A percentile compares a stretch with the other conserved stretches of the same genome.
These are phyloP conservation scores for Cerioporus squamosus DNA, from an alignment of 1,284 basidiomycete genomes.

Conservation along the genomic window DNA sequence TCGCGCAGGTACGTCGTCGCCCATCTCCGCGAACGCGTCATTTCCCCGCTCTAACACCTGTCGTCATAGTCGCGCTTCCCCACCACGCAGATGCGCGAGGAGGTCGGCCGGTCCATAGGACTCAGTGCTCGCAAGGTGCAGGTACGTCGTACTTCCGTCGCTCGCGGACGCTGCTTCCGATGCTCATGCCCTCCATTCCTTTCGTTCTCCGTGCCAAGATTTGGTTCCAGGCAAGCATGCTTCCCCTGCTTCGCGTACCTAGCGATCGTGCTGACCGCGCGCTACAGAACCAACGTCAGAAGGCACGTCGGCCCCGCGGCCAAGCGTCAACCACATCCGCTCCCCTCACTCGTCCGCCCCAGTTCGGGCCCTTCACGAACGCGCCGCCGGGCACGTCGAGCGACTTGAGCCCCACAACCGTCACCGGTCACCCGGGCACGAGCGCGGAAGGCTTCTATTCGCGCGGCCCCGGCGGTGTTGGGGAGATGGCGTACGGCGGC, in stretches of 20 bases:
- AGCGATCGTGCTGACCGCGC: slow-evolving; percentile 26
- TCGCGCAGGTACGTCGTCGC: slow-evolving; percentile 64
- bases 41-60: slow-evolving; percentile 2
- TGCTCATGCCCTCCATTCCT: slow-evolving; percentile 27
- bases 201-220: slow-evolving; percentile 50
- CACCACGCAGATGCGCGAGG: slow-evolving; percentile 81
- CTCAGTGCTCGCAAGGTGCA: slow-evolving; percentile 86
- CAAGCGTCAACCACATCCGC: slow-evolving; percentile 36
- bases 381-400: slow-evolving; percentile 34
- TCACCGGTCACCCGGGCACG: slow-evolving; percentile 11
- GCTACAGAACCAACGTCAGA: slow-evolving; percentile 77
- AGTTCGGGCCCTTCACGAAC: slow-evolving; percentile 63
- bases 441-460: slow-evolving; percentile 16
- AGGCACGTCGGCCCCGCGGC: slow-evolving; percentile 69
- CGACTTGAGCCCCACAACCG: slow-evolving; percentile 19
- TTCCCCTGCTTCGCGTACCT: slow-evolving; percentile 7
- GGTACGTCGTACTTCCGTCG: slow-evolving; percentile 48
- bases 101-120: slow-evolving; percentile 81
- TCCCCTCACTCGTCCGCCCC: slow-evolving; percentile 55
- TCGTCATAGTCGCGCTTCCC: slow-evolving; percentile 77
- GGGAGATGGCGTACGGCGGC: slow-evolving; percentile 19
- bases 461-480: slow-evolving; percentile 12
- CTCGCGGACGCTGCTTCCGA: slow-evolving; percentile 6
- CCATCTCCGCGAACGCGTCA: background rate
- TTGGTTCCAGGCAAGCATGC: slow-evolving; percentile 76